Evolutionary conservation across 1,284 basidiomycete species (phyloP).

Genomic region (Fomes fomentarius): DNA sequence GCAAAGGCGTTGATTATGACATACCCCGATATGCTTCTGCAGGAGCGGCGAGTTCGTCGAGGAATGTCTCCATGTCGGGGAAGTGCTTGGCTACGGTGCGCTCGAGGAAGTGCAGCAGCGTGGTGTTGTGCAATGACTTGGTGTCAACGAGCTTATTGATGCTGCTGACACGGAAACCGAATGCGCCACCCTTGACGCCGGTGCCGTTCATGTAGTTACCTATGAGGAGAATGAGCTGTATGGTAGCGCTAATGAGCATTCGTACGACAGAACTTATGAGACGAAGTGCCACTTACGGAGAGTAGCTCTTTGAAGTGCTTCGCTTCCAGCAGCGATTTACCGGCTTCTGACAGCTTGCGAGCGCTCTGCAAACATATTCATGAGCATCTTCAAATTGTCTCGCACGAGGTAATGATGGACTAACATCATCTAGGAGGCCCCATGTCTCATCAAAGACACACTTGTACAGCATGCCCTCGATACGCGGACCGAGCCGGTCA

Average conservation of each 20-base stretch:
- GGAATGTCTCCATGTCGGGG: conserved; percentile 84
- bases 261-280: no score
- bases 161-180: conserved; percentile 96
- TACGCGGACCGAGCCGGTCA: conserved; percentile 87
- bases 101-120: conserved; percentile 94
- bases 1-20: conserved; percentile 6
- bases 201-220: conserved; percentile 99
- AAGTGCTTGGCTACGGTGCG: conserved; percentile 89
- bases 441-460: conserved; percentile 85
- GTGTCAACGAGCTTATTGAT: conserved; percentile 99
- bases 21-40: conserved; percentile 89
- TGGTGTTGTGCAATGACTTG: conserved; percentile 93
- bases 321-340: conserved; percentile 75
- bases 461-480: conserved; percentile 94
- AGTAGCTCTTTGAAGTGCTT: conserved; percentile 87
- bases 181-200: conserved; percentile 95
- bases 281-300: conserved; percentile 52
- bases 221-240: conserved; percentile 87
- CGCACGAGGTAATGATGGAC: conserved; percentile 20
- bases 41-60: conserved; percentile 89
- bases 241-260: not conserved
- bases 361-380: conserved; percentile 58
- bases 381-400: conserved; percentile 13
- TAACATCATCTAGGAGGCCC: conserved; percentile 71
- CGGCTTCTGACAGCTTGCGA: conserved; percentile 80